A percentile compares a stretch with the other conserved stretches of the same genome.
These are phyloP conservation scores for Candida nanaspora DNA, from an alignment of 805 yeast species.

Conservation along the genomic window DNA sequence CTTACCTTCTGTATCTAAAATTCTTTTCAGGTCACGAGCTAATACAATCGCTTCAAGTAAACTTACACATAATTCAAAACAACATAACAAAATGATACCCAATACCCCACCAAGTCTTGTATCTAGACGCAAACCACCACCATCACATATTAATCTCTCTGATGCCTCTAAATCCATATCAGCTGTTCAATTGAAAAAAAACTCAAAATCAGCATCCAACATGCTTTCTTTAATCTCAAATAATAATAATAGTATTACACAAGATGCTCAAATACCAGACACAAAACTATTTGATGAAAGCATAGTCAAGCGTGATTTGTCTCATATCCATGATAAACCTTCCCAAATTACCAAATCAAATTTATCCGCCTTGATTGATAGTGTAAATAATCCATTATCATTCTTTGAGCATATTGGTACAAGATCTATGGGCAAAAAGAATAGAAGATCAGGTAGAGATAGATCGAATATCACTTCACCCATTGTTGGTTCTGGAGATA, in stretches of 20 bases:
- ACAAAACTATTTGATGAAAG: not conserved
- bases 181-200: not conserved
- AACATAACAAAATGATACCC: not conserved
- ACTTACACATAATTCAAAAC: not conserved
- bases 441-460: slow-evolving; percentile 4
- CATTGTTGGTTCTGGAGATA: too few relatives aligned
- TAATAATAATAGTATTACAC: not conserved
- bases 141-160: not conserved
- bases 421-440: not conserved
- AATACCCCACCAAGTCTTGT: not conserved
- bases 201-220: slow-evolving; percentile 4
- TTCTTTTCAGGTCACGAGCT: slow-evolving; percentile 12
- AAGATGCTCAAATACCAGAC: not conserved
- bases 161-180: too few relatives aligned
- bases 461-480: slow-evolving; percentile 4
- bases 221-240: not conserved
- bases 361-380: slow-evolving; percentile 37
- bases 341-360: slow-evolving; percentile 19
- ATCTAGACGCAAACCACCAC: not conserved
- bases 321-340: not conserved
- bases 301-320: not conserved
- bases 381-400: slow-evolving; percentile 36
- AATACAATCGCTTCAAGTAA: slow-evolving; percentile 1
- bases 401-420: slow-evolving; percentile 23
- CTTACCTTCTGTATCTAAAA: slow-evolving; percentile 11